These are phyloP conservation scores for Glycyrrhiza uralensis DNA, from an alignment of 306 rosid species.

Conservation along the genomic window DNA sequence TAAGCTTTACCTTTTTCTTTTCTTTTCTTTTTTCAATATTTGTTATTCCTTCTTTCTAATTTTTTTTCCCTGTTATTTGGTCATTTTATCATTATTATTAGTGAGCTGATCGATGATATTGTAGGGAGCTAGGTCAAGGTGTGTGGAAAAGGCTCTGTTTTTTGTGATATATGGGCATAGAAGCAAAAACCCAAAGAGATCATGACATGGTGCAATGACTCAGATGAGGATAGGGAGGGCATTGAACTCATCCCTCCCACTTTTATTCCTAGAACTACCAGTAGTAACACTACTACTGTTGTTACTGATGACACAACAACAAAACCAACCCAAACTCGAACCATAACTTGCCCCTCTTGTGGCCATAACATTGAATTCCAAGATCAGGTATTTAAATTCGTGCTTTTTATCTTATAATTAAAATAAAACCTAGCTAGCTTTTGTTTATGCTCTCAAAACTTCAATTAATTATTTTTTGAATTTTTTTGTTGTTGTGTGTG, in stretches of 20 bases:
- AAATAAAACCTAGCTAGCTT: not conserved
- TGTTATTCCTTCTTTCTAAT: not conserved
- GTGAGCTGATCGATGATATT: not conserved
- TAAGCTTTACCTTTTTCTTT: slow-evolving; percentile 26
- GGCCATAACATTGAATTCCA: slow-evolving; percentile 53
- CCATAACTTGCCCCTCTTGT: slow-evolving; percentile 70
- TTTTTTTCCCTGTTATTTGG: not conserved
- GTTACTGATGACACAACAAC: not conserved
- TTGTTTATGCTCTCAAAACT: not conserved
- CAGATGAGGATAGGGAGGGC: slow-evolving; percentile 49
- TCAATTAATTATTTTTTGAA: not conserved
- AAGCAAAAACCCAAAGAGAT: slow-evolving; percentile 34
- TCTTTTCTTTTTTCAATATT: not conserved
- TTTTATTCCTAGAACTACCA: not conserved
- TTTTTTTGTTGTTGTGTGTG: not conserved
- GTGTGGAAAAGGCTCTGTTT: slow-evolving; percentile 25
- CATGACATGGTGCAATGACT: slow-evolving; percentile 74
- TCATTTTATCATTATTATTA: not conserved
- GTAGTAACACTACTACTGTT: not conserved
- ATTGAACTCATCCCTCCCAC: slow-evolving; percentile 25
- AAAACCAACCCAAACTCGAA: slow-evolving; percentile 24
- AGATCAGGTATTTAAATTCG: slow-evolving; percentile 51
- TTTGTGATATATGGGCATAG: slow-evolving; percentile 39
- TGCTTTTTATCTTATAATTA: not conserved
- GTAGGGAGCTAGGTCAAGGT: slow-evolving; percentile 24